Base-by-base conservation (phyloP, 352 stramenopile species). In the Plasmopara halstedii region DNA sequence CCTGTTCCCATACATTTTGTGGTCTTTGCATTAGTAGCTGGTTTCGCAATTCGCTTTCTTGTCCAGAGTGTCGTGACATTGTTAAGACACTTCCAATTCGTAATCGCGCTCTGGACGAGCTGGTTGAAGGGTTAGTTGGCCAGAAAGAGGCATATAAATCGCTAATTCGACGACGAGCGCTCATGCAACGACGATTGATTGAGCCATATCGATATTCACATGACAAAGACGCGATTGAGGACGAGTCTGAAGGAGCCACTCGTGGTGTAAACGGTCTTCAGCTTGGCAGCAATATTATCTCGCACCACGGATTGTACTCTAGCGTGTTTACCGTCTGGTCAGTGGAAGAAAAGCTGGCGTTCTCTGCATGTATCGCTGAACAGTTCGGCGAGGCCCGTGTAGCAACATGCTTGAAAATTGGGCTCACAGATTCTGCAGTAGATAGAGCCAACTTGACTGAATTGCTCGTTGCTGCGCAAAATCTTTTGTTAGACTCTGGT, bases 1-100 rank as follows among this genome's bases (percentile, higher is more conserved):
- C 79, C 9, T 93, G 82, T 44, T 93, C 82, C 3, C 82, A 93
- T 46, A 90, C 82, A 6, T 93, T 93, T 50, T 93, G 82, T 33
- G 73, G 79, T 17, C 50, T 70, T 42, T 93, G 82, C 37, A 70
- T 93, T 49, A 80, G 66, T 42, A 77, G 69, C 37, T 93, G 82
- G 82, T 87, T 93, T 56, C 73, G 76, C 20, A 57, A 62, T 21
- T 83, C 76, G 19, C 57, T 93, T 19, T 85, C 76, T 13, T 93
- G 82, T 27, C 82, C 82, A 21, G 70, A 88, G 45, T 93, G 82
- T 51, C 82, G 82, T 23, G 47, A 73, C 2, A 38, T 63, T 34
- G 78, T 93, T 29, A 71, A 71, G 46, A 65, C 66, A 1, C 40
- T 89, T 33, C 82, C 82, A 2, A 78, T 93, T 27, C 82, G 77